Percentiles rank a stretch among this genome's conserved stretches.
Evolutionary conservation across 2,329 filamentous ascomycete genomes (phyloP).

Genomic region (Alternaria rosae): DNA sequence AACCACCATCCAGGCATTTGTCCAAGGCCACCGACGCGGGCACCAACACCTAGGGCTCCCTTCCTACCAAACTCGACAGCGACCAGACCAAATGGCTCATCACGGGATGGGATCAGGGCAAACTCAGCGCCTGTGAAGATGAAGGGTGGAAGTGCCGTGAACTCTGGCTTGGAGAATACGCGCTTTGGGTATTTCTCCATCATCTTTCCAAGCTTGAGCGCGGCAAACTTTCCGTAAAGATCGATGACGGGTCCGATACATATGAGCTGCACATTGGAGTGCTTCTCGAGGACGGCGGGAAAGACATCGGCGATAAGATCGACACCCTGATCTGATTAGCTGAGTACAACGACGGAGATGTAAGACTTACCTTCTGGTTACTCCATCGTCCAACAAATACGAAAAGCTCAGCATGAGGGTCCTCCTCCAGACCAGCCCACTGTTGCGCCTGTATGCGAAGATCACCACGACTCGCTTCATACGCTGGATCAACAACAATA

Average conservation of each 20-base stretch:
- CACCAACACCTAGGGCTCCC: slow-evolving; percentile 71
- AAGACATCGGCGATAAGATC: background rate
- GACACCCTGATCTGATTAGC: background rate
- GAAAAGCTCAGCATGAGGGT: background rate
- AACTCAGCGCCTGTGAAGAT: background rate
- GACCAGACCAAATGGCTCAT: slow-evolving; percentile 73
- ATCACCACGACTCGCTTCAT: background rate
- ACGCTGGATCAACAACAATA: background rate
- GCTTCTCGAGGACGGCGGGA: background rate
- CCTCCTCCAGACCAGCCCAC: background rate
- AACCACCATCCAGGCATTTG: slow-evolving; percentile 78
- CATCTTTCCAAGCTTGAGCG: background rate
- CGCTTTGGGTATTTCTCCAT: background rate
- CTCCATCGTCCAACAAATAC: background rate
- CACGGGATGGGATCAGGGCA: slow-evolving; percentile 70
- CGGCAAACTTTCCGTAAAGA: background rate
- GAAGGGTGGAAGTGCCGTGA: background rate
- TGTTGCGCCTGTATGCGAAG: background rate
- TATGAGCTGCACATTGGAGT: background rate
- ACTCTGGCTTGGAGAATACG: background rate
- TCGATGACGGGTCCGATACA: background rate
- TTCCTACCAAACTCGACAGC: slow-evolving; percentile 74
- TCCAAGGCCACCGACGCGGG: slow-evolving; percentile 70
- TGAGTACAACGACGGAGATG: background rate
- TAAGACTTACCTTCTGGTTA: background rate